Percentiles rank a stretch among this genome's conserved stretches.
Evolutionary conservation across 1,284 basidiomycete species (phyloP).

Genomic region (Tilletia horrida): DNA sequence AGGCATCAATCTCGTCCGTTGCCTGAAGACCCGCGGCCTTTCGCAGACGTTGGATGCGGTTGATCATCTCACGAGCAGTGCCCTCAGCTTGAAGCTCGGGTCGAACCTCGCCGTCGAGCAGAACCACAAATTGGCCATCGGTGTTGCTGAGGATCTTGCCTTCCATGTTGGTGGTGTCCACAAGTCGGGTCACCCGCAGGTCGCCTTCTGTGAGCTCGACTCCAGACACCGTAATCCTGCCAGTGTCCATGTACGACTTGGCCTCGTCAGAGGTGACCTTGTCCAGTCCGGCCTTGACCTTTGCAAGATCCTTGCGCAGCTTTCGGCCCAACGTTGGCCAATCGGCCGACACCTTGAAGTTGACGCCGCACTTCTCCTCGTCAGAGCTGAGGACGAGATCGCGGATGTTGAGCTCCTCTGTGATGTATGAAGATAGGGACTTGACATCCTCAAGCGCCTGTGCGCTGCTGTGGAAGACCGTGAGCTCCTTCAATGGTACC

Average conservation of each 20-base stretch:
- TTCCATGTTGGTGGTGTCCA: conserved; percentile 48
- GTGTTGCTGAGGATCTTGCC: conserved; percentile 76
- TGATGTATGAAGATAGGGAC: conserved; percentile 81
- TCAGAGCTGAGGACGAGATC: conserved; percentile 84
- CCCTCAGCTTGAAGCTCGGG: conserved; percentile 83
- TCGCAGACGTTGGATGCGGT: conserved; percentile 89
- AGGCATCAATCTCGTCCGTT: conserved; percentile 88
- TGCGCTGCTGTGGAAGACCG: conserved; percentile 86
- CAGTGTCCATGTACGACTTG: conserved; percentile 72
- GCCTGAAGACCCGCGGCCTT: conserved; percentile 93
- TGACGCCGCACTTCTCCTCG: conserved; percentile 79
- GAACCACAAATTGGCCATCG: conserved; percentile 89
- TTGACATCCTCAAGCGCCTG: conserved; percentile 83
- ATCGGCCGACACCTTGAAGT: conserved; percentile 88
- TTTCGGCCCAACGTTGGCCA: conserved; percentile 93
- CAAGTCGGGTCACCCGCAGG: conserved; percentile 66
- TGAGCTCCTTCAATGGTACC: conserved; percentile 84
- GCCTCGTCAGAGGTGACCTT: conserved; percentile 76
- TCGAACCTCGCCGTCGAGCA: conserved; percentile 83
- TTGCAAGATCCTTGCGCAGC: conserved; percentile 84
- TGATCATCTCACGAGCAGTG: conserved; percentile 83
- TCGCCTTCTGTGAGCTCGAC: conserved; percentile 87
- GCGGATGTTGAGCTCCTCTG: conserved; percentile 92
- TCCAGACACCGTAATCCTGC: conserved; percentile 80
- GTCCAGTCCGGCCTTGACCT: conserved; percentile 84